Percentiles rank a stretch among this genome's conserved stretches.
Conservation (phyloP, 441 rosid species). For the Populus hybrid region DNA sequence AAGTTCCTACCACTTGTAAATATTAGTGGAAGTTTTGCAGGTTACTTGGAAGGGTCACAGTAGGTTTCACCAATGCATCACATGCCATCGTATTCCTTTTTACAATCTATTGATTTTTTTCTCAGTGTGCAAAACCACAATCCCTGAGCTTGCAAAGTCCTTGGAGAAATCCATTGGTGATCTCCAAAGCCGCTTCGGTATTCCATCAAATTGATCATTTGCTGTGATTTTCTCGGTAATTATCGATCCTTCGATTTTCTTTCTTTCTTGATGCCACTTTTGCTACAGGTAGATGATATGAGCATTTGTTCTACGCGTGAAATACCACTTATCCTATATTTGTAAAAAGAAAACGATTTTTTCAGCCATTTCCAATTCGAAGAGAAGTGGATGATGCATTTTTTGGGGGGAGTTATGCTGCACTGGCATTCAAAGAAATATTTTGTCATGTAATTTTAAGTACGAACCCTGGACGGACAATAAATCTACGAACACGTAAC, state of each 20-base stretch:
- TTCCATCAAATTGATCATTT: constrained; percentile 24
- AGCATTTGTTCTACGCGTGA: neutral
- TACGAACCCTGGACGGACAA: too few relatives aligned
- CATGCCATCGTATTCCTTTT: neutral
- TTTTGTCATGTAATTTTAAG: too few relatives aligned
- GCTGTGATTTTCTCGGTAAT: constrained; percentile 4
- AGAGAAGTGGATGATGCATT: neutral
- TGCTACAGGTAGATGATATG: neutral
- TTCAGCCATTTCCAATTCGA: neutral
- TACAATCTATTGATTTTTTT: constrained; percentile 6
- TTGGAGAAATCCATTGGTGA: constrained; percentile 37
- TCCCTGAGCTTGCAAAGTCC: constrained; percentile 45
- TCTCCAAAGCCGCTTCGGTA: constrained; percentile 40
- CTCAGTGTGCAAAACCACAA: constrained; percentile 49
- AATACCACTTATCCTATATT: neutral
- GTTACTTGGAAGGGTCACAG: neutral
- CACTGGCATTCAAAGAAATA: too few relatives aligned
- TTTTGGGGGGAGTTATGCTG: neutral
- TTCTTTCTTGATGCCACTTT: neutral
- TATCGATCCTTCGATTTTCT: neutral
- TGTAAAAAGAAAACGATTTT: too few relatives aligned
- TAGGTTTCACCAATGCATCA: neutral
- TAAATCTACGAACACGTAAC: neutral
- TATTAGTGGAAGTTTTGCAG: neutral
- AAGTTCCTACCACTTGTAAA: neutral